Evolutionary conservation across 192 early-diverging fungal genomes (phyloP).

Genomic region (Gryganskiella cystojenkinii): DNA sequence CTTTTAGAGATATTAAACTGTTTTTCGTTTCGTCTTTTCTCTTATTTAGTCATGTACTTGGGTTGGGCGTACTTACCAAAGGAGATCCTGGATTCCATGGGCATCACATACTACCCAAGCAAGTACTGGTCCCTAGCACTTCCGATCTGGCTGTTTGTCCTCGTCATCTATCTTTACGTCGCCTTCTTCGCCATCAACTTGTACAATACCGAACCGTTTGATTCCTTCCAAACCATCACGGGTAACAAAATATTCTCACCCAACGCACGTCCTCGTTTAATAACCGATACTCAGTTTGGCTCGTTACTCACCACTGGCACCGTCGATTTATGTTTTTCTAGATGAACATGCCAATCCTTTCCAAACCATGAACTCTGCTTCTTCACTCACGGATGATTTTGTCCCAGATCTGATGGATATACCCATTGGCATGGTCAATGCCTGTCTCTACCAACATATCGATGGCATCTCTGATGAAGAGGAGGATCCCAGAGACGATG

Average conservation of each 20-base stretch:
- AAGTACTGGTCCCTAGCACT: slow-evolving; percentile 87
- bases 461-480: slow-evolving; percentile 52
- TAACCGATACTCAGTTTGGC: neutral
- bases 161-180: slow-evolving; percentile 78
- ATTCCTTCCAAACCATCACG: slow-evolving; percentile 78
- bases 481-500: slow-evolving; percentile 15
- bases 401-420: slow-evolving; percentile 73
- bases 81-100: slow-evolving; percentile 70
- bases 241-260: slow-evolving; percentile 55
- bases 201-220: slow-evolving; percentile 79
- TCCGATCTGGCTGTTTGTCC: slow-evolving; percentile 81
- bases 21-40: slow-evolving; percentile 11
- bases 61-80: slow-evolving; percentile 89
- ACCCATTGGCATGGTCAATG: slow-evolving; percentile 78
- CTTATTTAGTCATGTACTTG: slow-evolving; percentile 68
- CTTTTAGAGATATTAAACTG: slow-evolving; percentile 5
- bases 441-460: slow-evolving; percentile 71
- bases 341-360: slow-evolving; percentile 66
- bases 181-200: slow-evolving; percentile 84
- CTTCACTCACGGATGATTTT: slow-evolving; percentile 60
- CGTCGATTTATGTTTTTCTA: slow-evolving; percentile 20
- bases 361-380: slow-evolving; percentile 51
- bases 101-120: slow-evolving; percentile 89
- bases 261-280: neutral
- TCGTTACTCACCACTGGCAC: neutral